Conservation (phyloP, 495 filamentous ascomycete genomes). For the Penicillium cosmopolitanum region DNA sequence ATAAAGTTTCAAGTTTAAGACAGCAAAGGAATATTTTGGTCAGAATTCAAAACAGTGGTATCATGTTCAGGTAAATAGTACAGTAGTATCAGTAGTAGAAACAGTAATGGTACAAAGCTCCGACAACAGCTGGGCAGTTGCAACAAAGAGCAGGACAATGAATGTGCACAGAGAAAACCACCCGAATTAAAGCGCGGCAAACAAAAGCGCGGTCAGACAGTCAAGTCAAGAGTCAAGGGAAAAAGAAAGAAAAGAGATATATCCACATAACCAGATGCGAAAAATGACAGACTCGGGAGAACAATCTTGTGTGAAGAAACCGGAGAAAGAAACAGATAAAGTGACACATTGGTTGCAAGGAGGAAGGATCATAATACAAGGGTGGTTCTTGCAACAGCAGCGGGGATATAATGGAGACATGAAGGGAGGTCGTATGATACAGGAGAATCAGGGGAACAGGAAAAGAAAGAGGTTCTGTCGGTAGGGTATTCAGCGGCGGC, state of each 20-base stretch:
- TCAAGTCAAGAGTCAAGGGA: not conserved
- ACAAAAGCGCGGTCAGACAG: not conserved
- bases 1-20: too few relatives aligned
- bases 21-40: not conserved
- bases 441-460: constrained; percentile 17
- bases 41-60: constrained; percentile 20
- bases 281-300: constrained; percentile 9
- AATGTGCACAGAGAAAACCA: constrained; percentile 18
- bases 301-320: constrained; percentile 7
- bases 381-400: constrained; percentile 18
- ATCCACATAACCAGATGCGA: constrained; percentile 36
- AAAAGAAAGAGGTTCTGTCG: constrained; percentile 5
- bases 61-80: constrained; percentile 23
- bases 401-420: constrained; percentile 11
- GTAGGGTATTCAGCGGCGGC: constrained; percentile 37
- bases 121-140: not conserved
- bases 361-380: constrained; percentile 28
- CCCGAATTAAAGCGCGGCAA: constrained; percentile 8
- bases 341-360: not conserved
- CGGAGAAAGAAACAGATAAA: not conserved
- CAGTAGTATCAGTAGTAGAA: constrained; percentile 9
- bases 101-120: constrained; percentile 22
- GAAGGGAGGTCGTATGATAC: constrained; percentile 32
- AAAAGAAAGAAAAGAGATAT: constrained; percentile 8
- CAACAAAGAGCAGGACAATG: constrained; percentile 14